These are phyloP conservation scores for Nigrospora oryzae DNA, from an alignment of 2,329 filamentous ascomycete genomes.

Conservation along the genomic window DNA sequence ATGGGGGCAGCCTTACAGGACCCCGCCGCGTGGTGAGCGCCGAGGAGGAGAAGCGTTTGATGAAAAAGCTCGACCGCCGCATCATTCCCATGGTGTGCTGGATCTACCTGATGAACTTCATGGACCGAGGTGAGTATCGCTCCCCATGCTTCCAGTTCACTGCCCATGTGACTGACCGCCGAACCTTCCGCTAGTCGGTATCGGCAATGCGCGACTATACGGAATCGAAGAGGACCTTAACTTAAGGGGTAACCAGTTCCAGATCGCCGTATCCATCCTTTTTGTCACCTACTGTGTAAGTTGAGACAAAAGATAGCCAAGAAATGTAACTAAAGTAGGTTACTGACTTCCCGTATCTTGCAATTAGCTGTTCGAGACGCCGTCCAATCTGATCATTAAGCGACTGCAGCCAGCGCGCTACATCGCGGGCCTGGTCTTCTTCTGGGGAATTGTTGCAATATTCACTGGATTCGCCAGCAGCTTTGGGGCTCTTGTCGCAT, in stretches of 20 bases:
- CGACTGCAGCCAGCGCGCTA: constrained; percentile 18
- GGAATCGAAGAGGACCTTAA: constrained; percentile 53
- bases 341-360: background rate
- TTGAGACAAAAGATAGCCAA: background rate
- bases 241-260: constrained; percentile 56
- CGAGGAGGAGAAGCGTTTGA: background rate
- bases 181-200: constrained; percentile 46
- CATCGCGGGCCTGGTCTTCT: constrained; percentile 14
- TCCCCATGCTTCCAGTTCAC: no score
- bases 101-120: constrained; percentile 44
- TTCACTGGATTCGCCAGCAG: constrained; percentile 12
- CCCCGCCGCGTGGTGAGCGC: background rate
- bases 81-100: constrained; percentile 39
- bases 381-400: constrained; percentile 29
- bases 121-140: constrained; percentile 29
- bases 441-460: constrained; percentile 15
- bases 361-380: constrained; percentile 27
- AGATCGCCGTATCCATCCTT: constrained; percentile 57
- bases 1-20: no score
- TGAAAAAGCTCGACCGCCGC: constrained; percentile 17
- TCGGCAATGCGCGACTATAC: constrained; percentile 62
- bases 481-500: constrained; percentile 10
- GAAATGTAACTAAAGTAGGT: background rate
- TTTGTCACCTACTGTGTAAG: constrained; percentile 55
- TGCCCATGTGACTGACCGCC: no score